Conservation (phyloP, 331 rosid species). For the Erythrophleum ivorense region DNA sequence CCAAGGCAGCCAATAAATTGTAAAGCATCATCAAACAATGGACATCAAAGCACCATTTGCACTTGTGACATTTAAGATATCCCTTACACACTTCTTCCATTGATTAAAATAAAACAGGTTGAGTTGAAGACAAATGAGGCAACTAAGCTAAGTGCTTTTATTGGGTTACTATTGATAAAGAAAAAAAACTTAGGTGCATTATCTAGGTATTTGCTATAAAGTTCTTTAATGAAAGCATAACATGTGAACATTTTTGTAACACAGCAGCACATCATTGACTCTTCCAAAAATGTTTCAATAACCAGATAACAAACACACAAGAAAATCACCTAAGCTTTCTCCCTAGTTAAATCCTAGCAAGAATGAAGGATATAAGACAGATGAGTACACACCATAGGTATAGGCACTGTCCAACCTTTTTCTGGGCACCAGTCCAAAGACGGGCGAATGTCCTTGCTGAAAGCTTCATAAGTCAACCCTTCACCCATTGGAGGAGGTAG, state of each 20-base stretch:
- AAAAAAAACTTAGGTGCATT: neutral
- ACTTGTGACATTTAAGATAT: neutral
- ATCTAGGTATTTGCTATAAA: neutral
- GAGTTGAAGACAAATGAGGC: neutral
- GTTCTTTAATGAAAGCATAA: neutral
- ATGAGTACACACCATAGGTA: constrained; percentile 51
- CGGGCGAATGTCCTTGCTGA: constrained; percentile 78
- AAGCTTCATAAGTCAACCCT: constrained; percentile 65
- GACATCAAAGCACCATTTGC: neutral
- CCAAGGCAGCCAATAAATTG: neutral
- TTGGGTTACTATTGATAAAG: neutral
- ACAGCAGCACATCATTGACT: neutral
- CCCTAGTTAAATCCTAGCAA: neutral
- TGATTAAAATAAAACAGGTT: neutral
- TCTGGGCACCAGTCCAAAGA: constrained; percentile 68
- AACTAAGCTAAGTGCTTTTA: neutral
- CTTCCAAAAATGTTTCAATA: neutral
- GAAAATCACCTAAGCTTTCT: neutral
- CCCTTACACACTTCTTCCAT: neutral
- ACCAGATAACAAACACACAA: neutral
- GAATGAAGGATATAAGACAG: neutral
- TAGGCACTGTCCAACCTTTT: constrained; percentile 79
- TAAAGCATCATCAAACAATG: neutral
- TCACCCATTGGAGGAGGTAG: constrained; percentile 84
- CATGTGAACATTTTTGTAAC: neutral